phyloP scores from a whole-genome alignment of 495 filamentous ascomycete species.

The Bacidia gigantensis region DNA sequence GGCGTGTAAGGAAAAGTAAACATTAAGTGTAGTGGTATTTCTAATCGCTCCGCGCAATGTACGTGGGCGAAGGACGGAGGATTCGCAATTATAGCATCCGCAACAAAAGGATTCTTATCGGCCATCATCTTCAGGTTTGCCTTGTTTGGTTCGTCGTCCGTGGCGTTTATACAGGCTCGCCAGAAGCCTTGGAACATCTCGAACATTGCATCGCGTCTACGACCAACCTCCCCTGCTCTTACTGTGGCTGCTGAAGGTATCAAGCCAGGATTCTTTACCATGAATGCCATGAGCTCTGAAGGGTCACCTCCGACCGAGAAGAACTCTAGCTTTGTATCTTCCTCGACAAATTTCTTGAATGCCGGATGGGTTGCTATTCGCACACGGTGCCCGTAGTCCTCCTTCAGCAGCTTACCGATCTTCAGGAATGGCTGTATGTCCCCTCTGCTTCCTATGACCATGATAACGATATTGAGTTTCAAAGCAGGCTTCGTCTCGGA shows the following conservation, averaged over 20 bases:
- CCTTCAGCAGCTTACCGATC: slow-evolving; percentile 53
- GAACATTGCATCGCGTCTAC: slow-evolving; percentile 36
- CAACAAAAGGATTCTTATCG: slow-evolving; percentile 40
- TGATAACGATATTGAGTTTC: slow-evolving; percentile 59
- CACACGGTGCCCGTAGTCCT: slow-evolving; percentile 37
- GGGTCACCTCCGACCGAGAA: slow-evolving; percentile 53
- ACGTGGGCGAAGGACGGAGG: slow-evolving; percentile 54
- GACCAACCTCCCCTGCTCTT: slow-evolving; percentile 31
- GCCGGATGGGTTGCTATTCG: slow-evolving; percentile 48
- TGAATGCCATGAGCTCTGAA: slow-evolving; percentile 46
- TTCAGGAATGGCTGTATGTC: slow-evolving; percentile 69
- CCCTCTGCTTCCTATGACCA: slow-evolving; percentile 64
- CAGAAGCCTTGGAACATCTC: slow-evolving; percentile 50
- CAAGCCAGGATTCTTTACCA: slow-evolving; percentile 42
- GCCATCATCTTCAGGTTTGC: slow-evolving; percentile 42
- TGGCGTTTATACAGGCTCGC: slow-evolving; percentile 41
- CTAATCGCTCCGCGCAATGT: slow-evolving; percentile 50
- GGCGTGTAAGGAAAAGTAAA: slow-evolving; percentile 55
- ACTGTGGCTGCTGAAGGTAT: slow-evolving; percentile 35
- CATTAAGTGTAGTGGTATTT: slow-evolving; percentile 53
- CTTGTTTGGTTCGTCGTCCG: slow-evolving; percentile 30
- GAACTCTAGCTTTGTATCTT: slow-evolving; percentile 43
- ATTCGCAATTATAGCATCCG: slow-evolving; percentile 60
- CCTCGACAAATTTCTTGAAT: slow-evolving; percentile 44
- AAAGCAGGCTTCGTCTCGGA: slow-evolving; percentile 22